phyloP scores from a whole-genome alignment of 2,329 filamentous ascomycete genomes.

The Ophiostoma novo-ulmi region DNA sequence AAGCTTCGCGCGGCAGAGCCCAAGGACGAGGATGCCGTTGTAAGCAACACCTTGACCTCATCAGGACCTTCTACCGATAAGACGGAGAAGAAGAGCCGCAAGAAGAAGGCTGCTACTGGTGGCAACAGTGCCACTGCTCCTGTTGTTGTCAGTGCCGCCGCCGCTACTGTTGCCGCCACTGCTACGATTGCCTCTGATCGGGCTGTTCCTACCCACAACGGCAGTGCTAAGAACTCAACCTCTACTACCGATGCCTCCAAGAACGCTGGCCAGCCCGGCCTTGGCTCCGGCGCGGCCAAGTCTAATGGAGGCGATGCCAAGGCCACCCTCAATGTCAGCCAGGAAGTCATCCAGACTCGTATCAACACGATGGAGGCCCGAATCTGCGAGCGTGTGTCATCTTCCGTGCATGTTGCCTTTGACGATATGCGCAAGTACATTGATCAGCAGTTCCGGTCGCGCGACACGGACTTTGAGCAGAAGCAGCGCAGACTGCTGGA shows the following conservation, averaged over 20 bases:
- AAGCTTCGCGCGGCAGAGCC: slow-evolving; percentile 41
- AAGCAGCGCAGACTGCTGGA: slow-evolving; percentile 53
- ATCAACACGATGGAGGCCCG: slow-evolving; percentile 50
- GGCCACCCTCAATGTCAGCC: slow-evolving; percentile 26
- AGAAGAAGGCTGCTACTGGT: slow-evolving; percentile 61
- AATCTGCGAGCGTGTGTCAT: slow-evolving; percentile 45
- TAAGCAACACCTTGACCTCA: slow-evolving; percentile 18
- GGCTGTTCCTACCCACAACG: slow-evolving; percentile 41
- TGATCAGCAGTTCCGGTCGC: slow-evolving; percentile 57
- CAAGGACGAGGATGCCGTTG: slow-evolving; percentile 44
- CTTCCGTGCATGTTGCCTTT: slow-evolving; percentile 52
- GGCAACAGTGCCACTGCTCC: slow-evolving; percentile 6
- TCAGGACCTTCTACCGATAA: slow-evolving; percentile 44
- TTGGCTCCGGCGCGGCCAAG: neutral
- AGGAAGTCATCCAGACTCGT: slow-evolving; percentile 50
- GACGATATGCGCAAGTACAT: slow-evolving; percentile 37
- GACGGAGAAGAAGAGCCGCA: slow-evolving; percentile 55
- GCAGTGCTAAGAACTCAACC: slow-evolving; percentile 27
- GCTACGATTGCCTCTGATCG: neutral
- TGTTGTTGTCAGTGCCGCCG: neutral
- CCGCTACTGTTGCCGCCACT: slow-evolving; percentile 27
- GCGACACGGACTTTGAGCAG: slow-evolving; percentile 49
- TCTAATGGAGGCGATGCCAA: slow-evolving; percentile 2
- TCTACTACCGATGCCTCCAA: slow-evolving; percentile 32
- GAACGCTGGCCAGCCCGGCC: neutral